Evolutionary conservation across 2,329 filamentous ascomycete genomes (phyloP), one percentile per base, ranked within the genome.

Genomic region (Aspergillus fumigatus): DNA sequence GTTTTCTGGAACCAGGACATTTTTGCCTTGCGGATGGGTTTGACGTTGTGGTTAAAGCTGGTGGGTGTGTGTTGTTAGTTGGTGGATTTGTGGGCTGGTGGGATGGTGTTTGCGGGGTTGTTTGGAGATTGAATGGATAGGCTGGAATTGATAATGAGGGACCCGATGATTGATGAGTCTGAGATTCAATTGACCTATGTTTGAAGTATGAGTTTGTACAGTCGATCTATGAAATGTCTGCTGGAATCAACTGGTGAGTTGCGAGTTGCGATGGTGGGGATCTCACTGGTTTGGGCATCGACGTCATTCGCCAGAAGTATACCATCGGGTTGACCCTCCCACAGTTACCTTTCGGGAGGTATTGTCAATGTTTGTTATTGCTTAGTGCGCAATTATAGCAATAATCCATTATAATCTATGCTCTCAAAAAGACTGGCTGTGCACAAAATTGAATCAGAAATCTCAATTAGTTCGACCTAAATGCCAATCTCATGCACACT

Each of bases 1-100:
- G 87, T 83, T 74, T 94, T 96, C 77, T 97, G 93, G 66, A 82
- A 85, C 90, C 90, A 96, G 60, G 85, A 81, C 84, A 86, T 74
- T 54, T 52, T 71, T 48, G 26, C 82, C 23, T 40, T 5, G 32
- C 41, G 50, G 35, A 14, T 50, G 5, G 53, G 26, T 11, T 55
- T 50, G 25, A 8, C 5, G 21, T 48, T 50, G 25, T 7, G 7
- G 21, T 48, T 53, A 21, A 2, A 4, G 43, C 9, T 35, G 32
- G 19, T 26, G 8, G 8, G 38, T 50, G 32, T 4, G 40, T 57
- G 29, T 14, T 51, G 55, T 25, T 25, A 19, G 29, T 38, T 19
- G n/a, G 41, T 19, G 27, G n/a, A 21, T 35, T 35, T 51, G 0
- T 21, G 32, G 32, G 23, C 21, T 27, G 7, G 49, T 9, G 26